These are phyloP conservation scores for Vanrija sp. DNA, from an alignment of 1,284 basidiomycete genomes.

Conservation along the genomic window DNA sequence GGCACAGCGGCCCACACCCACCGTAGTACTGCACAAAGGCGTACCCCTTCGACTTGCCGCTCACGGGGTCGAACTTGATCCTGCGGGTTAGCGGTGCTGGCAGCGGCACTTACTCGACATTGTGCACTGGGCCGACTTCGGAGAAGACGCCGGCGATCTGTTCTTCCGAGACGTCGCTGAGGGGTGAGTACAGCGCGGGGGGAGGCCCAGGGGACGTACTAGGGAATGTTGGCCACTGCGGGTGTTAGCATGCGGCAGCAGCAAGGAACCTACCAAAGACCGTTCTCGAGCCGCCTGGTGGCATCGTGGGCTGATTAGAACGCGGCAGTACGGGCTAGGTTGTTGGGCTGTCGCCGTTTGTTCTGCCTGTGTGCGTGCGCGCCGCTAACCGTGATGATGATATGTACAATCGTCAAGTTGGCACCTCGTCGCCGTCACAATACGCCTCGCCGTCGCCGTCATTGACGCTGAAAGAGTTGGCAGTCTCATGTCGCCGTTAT, in stretches of 20 bases:
- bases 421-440: too few species aligned
- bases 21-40: conserved; percentile 96
- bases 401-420: too few species aligned
- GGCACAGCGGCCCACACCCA: conserved; percentile 49
- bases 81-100: conserved; percentile 50
- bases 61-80: conserved; percentile 91
- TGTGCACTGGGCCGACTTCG: conserved; percentile 52
- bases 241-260: too few species aligned
- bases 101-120: conserved; percentile 49
- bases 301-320: too few species aligned
- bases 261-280: conserved; percentile 12
- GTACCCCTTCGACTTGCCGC: conserved; percentile 93
- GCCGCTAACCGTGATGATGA: too few species aligned
- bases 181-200: neutral
- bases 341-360: too few species aligned
- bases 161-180: conserved; percentile 50
- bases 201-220: neutral
- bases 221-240: conserved; percentile 10
- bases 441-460: too few species aligned
- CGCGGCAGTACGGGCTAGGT: too few species aligned
- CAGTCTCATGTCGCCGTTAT: too few species aligned
- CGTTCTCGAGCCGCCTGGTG: neutral
- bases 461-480: too few species aligned
- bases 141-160: conserved; percentile 49
- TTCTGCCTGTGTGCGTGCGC: too few species aligned